Conservation (phyloP, 257 asterid genomes). For the Solanum etuberosum region DNA sequence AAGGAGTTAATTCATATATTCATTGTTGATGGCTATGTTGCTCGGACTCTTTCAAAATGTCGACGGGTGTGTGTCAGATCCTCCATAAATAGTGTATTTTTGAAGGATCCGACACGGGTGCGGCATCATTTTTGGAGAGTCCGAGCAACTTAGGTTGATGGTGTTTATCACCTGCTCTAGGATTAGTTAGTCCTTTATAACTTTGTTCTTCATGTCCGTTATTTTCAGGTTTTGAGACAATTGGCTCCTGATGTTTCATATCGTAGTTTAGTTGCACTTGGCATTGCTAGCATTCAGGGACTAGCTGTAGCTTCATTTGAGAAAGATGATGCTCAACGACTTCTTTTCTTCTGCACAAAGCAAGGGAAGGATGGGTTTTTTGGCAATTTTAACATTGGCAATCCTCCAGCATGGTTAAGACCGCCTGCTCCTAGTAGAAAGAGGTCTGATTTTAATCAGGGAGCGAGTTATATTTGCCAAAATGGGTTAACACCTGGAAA, state of each 20-base stretch:
- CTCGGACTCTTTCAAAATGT: too few species aligned
- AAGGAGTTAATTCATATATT: background rate
- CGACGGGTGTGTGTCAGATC: too few species aligned
- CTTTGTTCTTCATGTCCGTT: background rate
- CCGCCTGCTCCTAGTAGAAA: conserved; percentile 83
- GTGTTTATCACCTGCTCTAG: background rate
- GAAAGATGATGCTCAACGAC: conserved; percentile 73
- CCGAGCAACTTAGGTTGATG: too few species aligned
- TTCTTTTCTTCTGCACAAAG: conserved; percentile 49
- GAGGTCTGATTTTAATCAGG: conserved; percentile 33
- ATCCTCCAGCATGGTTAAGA: conserved; percentile 69
- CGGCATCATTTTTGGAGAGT: too few species aligned
- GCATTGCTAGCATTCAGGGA: conserved; percentile 84
- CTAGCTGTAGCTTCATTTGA: conserved; percentile 83
- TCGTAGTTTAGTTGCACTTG: conserved; percentile 81
- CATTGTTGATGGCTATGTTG: background rate
- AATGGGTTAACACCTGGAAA: conserved; percentile 20
- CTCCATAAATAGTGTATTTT: too few species aligned
- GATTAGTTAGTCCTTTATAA: background rate
- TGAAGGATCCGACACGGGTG: too few species aligned
- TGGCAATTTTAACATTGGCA: conserved; percentile 22
- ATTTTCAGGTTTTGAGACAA: conserved; percentile 80
- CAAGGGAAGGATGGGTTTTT: conserved; percentile 24
- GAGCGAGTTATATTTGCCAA: conserved; percentile 10
- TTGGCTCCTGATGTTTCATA: conserved; percentile 82